These are phyloP conservation scores for Suhomyces bolitotheri DNA, from an alignment of 1,139 yeast genomes.

Conservation along the genomic window DNA sequence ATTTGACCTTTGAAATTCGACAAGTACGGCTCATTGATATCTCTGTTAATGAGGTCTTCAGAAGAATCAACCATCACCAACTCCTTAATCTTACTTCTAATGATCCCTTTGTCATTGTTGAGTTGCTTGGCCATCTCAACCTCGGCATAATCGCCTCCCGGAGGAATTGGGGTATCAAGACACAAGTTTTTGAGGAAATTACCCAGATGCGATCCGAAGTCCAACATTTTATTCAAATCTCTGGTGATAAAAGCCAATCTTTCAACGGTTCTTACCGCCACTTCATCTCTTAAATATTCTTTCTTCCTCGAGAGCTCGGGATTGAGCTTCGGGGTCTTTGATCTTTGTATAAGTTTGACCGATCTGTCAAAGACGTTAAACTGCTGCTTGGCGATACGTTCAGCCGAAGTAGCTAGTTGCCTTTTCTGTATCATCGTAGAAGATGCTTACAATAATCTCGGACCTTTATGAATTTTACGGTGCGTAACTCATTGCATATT, in stretches of 20 bases:
- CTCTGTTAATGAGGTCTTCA: slow-evolving; percentile 52
- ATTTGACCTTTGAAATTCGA: slow-evolving; percentile 42
- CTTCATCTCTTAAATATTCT: slow-evolving; percentile 77
- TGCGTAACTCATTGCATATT: too few relatives aligned
- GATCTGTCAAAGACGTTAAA: slow-evolving; percentile 67
- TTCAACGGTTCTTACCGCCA: slow-evolving; percentile 71
- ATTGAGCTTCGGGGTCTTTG: slow-evolving; percentile 48
- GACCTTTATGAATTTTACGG: background rate
- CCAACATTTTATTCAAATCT: slow-evolving; percentile 59
- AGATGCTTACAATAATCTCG: too few relatives aligned
- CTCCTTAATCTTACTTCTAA: slow-evolving; percentile 53
- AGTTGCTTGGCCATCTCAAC: slow-evolving; percentile 36
- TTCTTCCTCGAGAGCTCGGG: slow-evolving; percentile 53
- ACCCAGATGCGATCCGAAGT: slow-evolving; percentile 76
- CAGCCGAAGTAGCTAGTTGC: slow-evolving; percentile 27
- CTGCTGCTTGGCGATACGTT: slow-evolving; percentile 26
- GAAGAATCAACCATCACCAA: slow-evolving; percentile 73
- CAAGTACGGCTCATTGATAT: slow-evolving; percentile 37
- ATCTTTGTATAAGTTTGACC: slow-evolving; percentile 60
- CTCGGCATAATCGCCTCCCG: slow-evolving; percentile 33
- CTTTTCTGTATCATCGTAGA: slow-evolving; percentile 13
- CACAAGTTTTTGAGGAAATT: slow-evolving; percentile 46
- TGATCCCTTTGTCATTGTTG: slow-evolving; percentile 52
- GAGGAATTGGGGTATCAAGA: slow-evolving; percentile 28
- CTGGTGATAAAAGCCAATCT: slow-evolving; percentile 73